Conservation (phyloP, 768 basidiomycete species). For the Hygrophorus pudorinus region DNA sequence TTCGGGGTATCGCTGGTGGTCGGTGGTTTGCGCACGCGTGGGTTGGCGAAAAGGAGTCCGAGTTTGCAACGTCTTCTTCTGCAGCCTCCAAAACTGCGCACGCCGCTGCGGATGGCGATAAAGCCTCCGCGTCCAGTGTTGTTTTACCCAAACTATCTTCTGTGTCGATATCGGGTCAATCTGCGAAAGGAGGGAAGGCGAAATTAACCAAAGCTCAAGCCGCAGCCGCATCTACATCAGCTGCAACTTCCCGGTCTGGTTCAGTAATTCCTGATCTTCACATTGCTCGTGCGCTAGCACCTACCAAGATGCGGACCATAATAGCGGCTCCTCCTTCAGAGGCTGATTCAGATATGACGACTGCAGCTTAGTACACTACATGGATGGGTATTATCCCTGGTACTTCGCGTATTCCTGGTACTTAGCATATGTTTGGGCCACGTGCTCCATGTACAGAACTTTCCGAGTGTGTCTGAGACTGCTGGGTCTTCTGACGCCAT, state of each 20-base stretch:
- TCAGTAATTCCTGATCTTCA: slow-evolving; percentile 41
- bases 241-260: slow-evolving; percentile 47
- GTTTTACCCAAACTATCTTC: slow-evolving; percentile 8
- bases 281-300: slow-evolving; percentile 30
- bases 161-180: slow-evolving; percentile 37
- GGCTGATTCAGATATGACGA: slow-evolving; percentile 33
- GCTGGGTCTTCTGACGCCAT: too few species aligned
- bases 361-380: background rate
- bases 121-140: slow-evolving; percentile 23
- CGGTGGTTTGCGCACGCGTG: slow-evolving; percentile 74
- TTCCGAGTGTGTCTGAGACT: too few species aligned
- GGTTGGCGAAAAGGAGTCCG: slow-evolving; percentile 79
- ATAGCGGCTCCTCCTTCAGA: slow-evolving; percentile 42
- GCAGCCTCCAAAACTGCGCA: slow-evolving; percentile 21
- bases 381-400: too few species aligned
- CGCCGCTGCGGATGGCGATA: slow-evolving; percentile 19
- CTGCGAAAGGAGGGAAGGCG: slow-evolving; percentile 21
- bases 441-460: too few species aligned
- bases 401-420: too few species aligned
- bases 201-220: slow-evolving; percentile 22
- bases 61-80: slow-evolving; percentile 28
- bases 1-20: slow-evolving; percentile 75
- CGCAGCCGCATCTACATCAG: slow-evolving; percentile 31
- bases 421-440: too few species aligned
- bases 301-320: slow-evolving; percentile 62